A percentile compares a stretch with the other conserved stretches of the same genome.
Evolutionary conservation across 2,329 filamentous ascomycete species (phyloP).

Genomic region (Fusarium sp.): DNA sequence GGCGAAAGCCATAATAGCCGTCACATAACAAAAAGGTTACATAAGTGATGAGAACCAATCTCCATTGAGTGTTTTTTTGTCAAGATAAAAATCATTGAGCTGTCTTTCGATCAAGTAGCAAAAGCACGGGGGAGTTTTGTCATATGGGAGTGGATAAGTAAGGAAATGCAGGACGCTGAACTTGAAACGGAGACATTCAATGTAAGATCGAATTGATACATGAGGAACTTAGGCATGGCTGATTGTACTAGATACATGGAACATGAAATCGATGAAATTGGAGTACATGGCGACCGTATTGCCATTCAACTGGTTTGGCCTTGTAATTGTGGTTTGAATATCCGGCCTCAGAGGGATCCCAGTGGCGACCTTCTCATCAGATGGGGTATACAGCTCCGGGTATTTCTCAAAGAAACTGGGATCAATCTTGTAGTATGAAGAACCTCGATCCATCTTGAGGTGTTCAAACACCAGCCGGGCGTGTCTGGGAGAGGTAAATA

Average conservation of each 20-base stretch:
- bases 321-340: background rate
- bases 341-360: background rate
- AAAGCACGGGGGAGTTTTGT: background rate
- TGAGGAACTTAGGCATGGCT: background rate
- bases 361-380: background rate
- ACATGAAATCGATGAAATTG: background rate
- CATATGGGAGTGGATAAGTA: background rate
- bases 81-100: background rate
- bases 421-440: background rate
- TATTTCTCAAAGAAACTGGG: background rate
- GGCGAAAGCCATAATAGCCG: background rate
- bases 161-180: background rate
- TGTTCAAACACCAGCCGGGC: background rate
- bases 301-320: background rate
- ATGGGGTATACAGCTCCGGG: background rate
- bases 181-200: background rate
- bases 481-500: background rate
- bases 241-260: background rate
- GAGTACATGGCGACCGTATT: background rate
- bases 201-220: background rate
- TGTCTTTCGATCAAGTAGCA: too few species aligned
- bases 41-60: background rate
- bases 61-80: background rate
- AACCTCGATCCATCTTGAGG: background rate
- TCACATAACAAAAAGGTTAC: background rate